phyloP scores from a whole-genome alignment of 83 land plant genomes.

The Larix sibirica region DNA sequence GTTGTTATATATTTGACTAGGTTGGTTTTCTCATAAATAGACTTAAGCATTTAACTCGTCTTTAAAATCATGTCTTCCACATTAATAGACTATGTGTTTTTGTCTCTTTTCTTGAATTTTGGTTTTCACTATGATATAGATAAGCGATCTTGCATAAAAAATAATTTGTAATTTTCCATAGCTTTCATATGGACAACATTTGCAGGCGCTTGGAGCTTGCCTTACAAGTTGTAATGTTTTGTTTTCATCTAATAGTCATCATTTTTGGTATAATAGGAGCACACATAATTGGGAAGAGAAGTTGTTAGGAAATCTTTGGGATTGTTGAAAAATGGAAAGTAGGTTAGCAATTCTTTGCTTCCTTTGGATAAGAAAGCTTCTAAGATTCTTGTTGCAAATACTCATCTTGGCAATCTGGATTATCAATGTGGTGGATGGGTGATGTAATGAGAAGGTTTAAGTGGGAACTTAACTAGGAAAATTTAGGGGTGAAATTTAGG shows the following conservation, averaged over 20 bases:
- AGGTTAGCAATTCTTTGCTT: conserved; percentile 19
- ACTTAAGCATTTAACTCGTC: background rate
- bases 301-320: conserved; percentile 65
- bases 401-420: conserved; percentile 48
- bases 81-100: conserved; percentile 22
- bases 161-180: background rate
- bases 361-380: conserved; percentile 41
- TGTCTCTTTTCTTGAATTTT: conserved; percentile 70
- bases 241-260: background rate
- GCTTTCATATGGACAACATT: conserved; percentile 27
- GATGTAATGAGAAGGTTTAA: conserved; percentile 23
- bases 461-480: too few species aligned
- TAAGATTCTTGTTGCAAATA: conserved; percentile 57
- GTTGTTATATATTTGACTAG: background rate
- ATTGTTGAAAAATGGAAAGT: conserved; percentile 40
- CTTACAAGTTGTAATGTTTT: background rate
- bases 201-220: too few species aligned
- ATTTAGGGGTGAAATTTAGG: too few species aligned
- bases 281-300: conserved; percentile 71
- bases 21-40: background rate
- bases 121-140: conserved; percentile 56
- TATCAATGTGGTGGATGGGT: conserved; percentile 68
- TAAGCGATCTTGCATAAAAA: too few species aligned
- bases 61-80: too few species aligned
- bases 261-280: conserved; percentile 28